These are phyloP conservation scores for Geoglossum cookeanum DNA, from an alignment of 2,329 filamentous ascomycete genomes.

Conservation along the genomic window DNA sequence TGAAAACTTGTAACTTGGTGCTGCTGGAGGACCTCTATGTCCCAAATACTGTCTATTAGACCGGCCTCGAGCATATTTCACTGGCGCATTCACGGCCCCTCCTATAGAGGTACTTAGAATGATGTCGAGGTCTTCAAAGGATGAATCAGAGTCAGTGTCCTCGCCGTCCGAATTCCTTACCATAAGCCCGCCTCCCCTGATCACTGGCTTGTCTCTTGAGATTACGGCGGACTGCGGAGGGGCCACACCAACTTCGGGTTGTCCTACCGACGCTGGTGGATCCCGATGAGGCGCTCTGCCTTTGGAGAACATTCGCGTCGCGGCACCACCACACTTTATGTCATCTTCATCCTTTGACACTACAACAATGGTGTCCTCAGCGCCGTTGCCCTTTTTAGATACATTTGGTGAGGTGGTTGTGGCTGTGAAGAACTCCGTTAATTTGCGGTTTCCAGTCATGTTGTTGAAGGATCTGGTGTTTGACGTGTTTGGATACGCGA, in stretches of 20 bases:
- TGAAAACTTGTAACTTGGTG: slow-evolving; percentile 41
- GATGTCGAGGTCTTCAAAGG: not conserved
- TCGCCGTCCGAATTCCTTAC: not conserved
- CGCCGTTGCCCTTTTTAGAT: not conserved
- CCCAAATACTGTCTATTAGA: not conserved
- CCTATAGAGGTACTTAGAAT: not conserved
- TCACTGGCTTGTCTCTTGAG: not conserved
- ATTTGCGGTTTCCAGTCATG: slow-evolving; percentile 1
- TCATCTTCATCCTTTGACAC: not conserved
- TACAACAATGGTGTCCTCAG: not conserved
- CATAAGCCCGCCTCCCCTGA: not conserved
- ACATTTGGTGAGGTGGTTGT: not conserved
- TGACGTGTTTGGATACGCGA: not conserved
- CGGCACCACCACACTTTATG: not conserved
- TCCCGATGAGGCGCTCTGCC: not conserved
- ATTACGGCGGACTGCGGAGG: not conserved
- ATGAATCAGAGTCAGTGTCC: slow-evolving; percentile 4
- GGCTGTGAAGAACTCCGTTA: slow-evolving; percentile 1
- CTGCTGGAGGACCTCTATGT: slow-evolving; percentile 6
- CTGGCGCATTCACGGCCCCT: not conserved
- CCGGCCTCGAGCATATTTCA: not conserved
- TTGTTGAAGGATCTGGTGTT: not conserved
- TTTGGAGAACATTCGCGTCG: not conserved
- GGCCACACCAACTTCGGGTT: not conserved
- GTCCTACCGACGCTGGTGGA: not conserved